Evolutionary conservation across 148 eudicot species (phyloP).

Genomic region (Simmondsia chinensis): DNA sequence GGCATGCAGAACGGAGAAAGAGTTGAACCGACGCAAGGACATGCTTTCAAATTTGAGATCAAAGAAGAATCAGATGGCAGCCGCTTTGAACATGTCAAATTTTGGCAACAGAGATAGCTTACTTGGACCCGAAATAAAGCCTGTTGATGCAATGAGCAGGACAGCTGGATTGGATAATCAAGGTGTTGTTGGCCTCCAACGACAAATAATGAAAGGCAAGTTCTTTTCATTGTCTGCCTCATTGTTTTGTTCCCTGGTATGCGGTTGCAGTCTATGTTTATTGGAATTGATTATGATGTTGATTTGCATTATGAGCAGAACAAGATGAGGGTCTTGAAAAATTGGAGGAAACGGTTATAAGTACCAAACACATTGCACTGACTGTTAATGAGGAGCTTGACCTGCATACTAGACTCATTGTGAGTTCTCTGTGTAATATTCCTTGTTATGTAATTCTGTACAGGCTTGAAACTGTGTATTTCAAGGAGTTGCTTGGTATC

Average conservation of each 20-base stretch:
- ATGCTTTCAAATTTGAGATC: conserved; percentile 70
- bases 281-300: background rate
- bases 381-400: conserved; percentile 40
- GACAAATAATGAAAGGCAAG: conserved; percentile 87
- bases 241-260: background rate
- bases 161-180: conserved; percentile 63
- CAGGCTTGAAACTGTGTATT: background rate
- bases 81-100: conserved; percentile 81
- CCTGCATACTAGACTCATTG: conserved; percentile 43
- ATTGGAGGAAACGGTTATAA: conserved; percentile 31
- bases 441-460: background rate
- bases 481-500: background rate
- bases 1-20: conserved; percentile 62
- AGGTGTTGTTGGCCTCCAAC: conserved; percentile 78
- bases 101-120: conserved; percentile 79
- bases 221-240: conserved; percentile 3
- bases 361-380: conserved; percentile 40
- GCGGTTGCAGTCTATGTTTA: background rate
- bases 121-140: conserved; percentile 72
- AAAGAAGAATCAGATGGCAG: conserved; percentile 80
- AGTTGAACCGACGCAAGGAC: conserved; percentile 70
- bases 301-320: conserved; percentile 10
- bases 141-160: conserved; percentile 75
- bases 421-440: conserved; percentile 6
- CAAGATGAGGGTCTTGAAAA: conserved; percentile 43